Conservation (phyloP, 2,329 filamentous ascomycete genomes). For the Knoxdaviesia capensis region DNA sequence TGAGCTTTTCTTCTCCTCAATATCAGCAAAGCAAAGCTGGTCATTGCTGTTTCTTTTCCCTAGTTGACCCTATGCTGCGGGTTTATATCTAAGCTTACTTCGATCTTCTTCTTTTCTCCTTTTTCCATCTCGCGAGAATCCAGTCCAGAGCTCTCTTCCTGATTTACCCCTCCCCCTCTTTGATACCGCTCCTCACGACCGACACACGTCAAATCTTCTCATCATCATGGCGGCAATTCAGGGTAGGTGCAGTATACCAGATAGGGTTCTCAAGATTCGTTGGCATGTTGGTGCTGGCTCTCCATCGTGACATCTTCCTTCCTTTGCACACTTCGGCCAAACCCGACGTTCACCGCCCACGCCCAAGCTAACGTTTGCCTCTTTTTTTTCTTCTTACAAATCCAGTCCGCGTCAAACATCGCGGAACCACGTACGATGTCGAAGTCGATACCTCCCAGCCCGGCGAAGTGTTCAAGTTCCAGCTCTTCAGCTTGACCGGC, state of each 20-base stretch:
- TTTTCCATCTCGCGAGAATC: too few species aligned
- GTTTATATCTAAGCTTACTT: too few species aligned
- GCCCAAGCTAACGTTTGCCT: neutral
- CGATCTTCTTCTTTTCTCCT: too few species aligned
- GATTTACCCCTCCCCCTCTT: neutral
- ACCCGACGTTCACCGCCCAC: too few species aligned
- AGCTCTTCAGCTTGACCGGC: slow-evolving; percentile 84
- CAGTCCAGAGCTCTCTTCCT: neutral
- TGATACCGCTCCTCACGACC: neutral
- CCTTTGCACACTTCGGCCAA: neutral
- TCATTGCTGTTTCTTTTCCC: too few species aligned
- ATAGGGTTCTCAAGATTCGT: too few species aligned
- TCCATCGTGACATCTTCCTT: neutral
- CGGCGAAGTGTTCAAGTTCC: slow-evolving; percentile 88
- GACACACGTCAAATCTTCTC: too few species aligned
- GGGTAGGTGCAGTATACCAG: too few species aligned
- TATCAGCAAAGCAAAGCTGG: neutral
- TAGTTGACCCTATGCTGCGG: too few species aligned
- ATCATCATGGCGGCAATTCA: too few species aligned
- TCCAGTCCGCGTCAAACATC: slow-evolving; percentile 82
- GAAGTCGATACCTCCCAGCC: slow-evolving; percentile 70
- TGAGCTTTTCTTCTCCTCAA: neutral
- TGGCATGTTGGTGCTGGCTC: neutral
- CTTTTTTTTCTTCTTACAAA: neutral
- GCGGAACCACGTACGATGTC: slow-evolving; percentile 86